These are phyloP conservation scores for Beauveria sp. DNA, from an alignment of 2,329 filamentous ascomycete genomes.

Conservation along the genomic window DNA sequence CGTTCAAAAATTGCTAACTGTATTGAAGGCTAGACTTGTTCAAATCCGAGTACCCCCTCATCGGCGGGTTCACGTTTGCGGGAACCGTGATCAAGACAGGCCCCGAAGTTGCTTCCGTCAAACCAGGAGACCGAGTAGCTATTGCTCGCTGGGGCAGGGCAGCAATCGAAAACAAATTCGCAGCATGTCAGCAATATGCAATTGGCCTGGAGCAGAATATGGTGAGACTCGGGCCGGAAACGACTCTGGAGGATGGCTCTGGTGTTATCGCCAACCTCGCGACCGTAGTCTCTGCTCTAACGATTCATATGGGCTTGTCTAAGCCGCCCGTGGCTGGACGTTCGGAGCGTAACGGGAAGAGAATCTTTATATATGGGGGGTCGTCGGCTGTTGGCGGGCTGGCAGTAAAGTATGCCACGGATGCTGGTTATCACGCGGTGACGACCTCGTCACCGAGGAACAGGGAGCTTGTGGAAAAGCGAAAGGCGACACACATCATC, in stretches of 20 bases:
- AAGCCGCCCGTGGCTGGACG: too few relatives aligned
- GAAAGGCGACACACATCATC: too few relatives aligned
- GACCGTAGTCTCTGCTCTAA: not conserved
- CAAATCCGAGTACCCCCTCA: not conserved
- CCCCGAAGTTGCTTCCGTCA: not conserved
- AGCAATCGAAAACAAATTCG: not conserved
- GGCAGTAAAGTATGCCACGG: too few relatives aligned
- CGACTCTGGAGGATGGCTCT: not conserved
- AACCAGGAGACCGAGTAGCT: not conserved
- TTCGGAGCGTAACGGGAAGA: too few relatives aligned
- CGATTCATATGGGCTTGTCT: not conserved
- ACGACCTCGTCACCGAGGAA: too few relatives aligned
- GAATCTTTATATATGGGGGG: too few relatives aligned
- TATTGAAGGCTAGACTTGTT: not conserved
- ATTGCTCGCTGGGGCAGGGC: not conserved
- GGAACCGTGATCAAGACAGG: not conserved
- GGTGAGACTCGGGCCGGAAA: not conserved
- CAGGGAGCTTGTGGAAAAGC: too few relatives aligned
- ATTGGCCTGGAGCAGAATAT: not conserved
- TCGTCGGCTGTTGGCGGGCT: too few relatives aligned
- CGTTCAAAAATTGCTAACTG: not conserved
- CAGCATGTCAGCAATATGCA: not conserved
- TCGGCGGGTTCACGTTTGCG: not conserved
- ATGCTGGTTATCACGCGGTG: too few relatives aligned
- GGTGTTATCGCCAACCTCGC: not conserved